Percentiles rank a stretch among this genome's conserved stretches.
Evolutionary conservation across 2,329 filamentous ascomycete genomes (phyloP).

Genomic region (Elsinoe batatas): DNA sequence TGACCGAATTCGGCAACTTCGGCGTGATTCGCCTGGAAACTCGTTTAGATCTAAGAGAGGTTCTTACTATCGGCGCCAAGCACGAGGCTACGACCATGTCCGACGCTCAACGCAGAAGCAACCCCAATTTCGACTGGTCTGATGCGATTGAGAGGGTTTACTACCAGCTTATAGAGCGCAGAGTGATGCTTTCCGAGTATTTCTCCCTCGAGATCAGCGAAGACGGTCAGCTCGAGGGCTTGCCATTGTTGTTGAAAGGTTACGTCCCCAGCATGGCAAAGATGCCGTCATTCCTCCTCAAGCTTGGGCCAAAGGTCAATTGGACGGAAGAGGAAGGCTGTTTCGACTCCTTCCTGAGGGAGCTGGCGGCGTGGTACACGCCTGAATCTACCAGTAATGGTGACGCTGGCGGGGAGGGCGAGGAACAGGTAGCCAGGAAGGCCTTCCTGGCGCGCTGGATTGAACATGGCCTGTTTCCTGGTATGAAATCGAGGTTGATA

Average conservation of each 20-base stretch:
- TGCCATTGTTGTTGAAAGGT: slow-evolving; percentile 79
- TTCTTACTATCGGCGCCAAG: slow-evolving; percentile 64
- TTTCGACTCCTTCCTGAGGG: slow-evolving; percentile 73
- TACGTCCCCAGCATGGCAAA: slow-evolving; percentile 82
- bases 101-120: slow-evolving; percentile 24
- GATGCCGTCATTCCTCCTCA: slow-evolving; percentile 76
- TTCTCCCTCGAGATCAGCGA: slow-evolving; percentile 77
- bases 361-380: slow-evolving; percentile 82
- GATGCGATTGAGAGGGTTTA: slow-evolving; percentile 57
- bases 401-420: slow-evolving; percentile 31
- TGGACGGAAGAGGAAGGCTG: slow-evolving; percentile 80
- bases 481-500: slow-evolving; percentile 71
- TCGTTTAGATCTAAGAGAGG: slow-evolving; percentile 57
- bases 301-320: slow-evolving; percentile 76
- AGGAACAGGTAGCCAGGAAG: slow-evolving; percentile 43
- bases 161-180: slow-evolving; percentile 59
- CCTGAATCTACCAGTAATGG: slow-evolving; percentile 64
- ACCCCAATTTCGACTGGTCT: slow-evolving; percentile 53
- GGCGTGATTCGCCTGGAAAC: slow-evolving; percentile 72
- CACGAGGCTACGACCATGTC: slow-evolving; percentile 43
- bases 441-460: slow-evolving; percentile 63
- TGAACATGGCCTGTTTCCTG: slow-evolving; percentile 83
- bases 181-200: slow-evolving; percentile 86
- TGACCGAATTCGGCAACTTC: slow-evolving; percentile 95
- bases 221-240: slow-evolving; percentile 62